phyloP scores from a whole-genome alignment of 352 stramenopile genomes.

The Globisporangium middletonii region DNA sequence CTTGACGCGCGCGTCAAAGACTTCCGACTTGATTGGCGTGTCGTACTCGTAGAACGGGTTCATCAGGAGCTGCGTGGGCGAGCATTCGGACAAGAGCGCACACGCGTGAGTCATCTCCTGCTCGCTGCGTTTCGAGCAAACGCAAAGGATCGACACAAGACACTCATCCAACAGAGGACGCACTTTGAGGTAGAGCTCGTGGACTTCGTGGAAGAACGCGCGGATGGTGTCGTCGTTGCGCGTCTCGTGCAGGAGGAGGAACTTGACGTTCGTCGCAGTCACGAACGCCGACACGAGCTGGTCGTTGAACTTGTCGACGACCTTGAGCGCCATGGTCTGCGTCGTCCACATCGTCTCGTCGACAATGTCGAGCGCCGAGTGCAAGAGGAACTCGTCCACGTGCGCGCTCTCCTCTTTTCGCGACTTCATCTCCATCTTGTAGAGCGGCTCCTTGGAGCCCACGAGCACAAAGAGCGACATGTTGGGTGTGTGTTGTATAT shows the following conservation, averaged over 20 bases:
- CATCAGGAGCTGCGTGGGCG: conserved; percentile 78
- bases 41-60: conserved; percentile 97
- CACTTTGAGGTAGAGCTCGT: conserved; percentile 97
- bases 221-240: conserved; percentile 94
- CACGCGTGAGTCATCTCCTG: not conserved
- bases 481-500: not conserved
- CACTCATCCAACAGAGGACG: not conserved
- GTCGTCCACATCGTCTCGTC: conserved; percentile 94
- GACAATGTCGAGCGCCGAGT: conserved; percentile 96
- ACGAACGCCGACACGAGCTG: conserved; percentile 96
- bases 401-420: conserved; percentile 83
- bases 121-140: not conserved
- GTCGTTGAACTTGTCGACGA: conserved; percentile 96
- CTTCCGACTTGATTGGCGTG: conserved; percentile 89
- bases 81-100: not conserved
- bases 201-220: conserved; percentile 96
- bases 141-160: conserved; percentile 6
- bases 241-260: conserved; percentile 93
- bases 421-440: conserved; percentile 84
- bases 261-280: conserved; percentile 94
- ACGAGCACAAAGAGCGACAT: conserved; percentile 87
- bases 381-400: conserved; percentile 97
- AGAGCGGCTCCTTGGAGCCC: conserved; percentile 80
- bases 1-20: conserved; percentile 91
- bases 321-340: conserved; percentile 89